Evolutionary conservation across 2,329 filamentous ascomycete species (phyloP), one percentile per base, ranked within the genome.

Genomic region (Hypocrella siamensis): DNA sequence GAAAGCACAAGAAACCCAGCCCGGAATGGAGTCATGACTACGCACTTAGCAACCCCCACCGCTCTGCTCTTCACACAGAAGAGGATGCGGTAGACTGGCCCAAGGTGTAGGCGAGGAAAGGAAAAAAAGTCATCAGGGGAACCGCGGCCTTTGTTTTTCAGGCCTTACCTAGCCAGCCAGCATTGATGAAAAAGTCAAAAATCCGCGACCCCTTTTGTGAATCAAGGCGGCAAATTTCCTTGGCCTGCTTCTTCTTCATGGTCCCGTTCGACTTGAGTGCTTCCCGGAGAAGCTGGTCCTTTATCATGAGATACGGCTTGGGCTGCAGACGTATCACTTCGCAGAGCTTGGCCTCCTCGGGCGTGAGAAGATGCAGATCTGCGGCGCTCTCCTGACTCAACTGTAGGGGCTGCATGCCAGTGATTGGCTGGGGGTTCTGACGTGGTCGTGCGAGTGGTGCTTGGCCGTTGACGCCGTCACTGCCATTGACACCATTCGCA

Each of bases 221-320:
- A 47, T 96, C 88, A 32, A 96, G 69, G 50, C 75, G 57, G 48
- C 80, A 86, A 17, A 96, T 77, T 48, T 92, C 81, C 49, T 79
- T 81, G 3, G 85, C 85, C 43, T 88, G 78, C 58, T 94, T 96
- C 67, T 90, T 93, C 64, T 93, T 96, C 6, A 98, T 58, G 10
- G 67, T 71, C 1, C 90, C 90, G 36, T 90, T 88, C 36, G 77
- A 76, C 57, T 88, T 90, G 51, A 93, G 71, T 0, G 88, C 83
- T 51, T 96, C 88, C 45, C 83, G 82, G 32, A 96, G 57, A n/a
- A 96, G 65, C 38, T 81, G 76, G 52, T 94, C 85, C 56, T 98
- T 98, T 55, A 96, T 84, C 48, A 84, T 84, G 5, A 94, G 57
- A 52, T 94, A 98, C 2, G 90, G 83, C 59, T 98, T 98, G 1